Evolutionary conservation across 164 flowering plant species (phyloP).

Genomic region (Malania oleifera): DNA sequence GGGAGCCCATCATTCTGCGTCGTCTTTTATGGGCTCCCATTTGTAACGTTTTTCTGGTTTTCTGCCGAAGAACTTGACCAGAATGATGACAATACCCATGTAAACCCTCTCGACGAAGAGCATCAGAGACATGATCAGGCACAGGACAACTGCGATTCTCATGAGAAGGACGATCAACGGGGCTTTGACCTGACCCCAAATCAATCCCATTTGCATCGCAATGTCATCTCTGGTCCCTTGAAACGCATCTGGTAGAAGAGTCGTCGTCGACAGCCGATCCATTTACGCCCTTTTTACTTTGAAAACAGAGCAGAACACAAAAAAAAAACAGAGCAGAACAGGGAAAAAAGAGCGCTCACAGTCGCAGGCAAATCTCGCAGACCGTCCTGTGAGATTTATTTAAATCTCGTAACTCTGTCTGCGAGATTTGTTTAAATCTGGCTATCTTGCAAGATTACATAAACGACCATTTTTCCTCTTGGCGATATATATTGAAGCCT

Average conservation of each 20-base stretch:
- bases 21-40: constrained; percentile 56
- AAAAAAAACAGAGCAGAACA: constrained; percentile 7
- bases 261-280: constrained; percentile 40
- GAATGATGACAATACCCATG: constrained; percentile 45
- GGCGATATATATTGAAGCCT: no score
- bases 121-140: constrained; percentile 54
- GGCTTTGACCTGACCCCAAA: constrained; percentile 51
- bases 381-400: no score
- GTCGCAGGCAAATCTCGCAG: no score
- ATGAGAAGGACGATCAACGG: constrained; percentile 52
- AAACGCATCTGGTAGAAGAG: constrained; percentile 30
- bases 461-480: no score
- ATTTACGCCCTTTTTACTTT: constrained; percentile 16
- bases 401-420: no score
- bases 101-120: constrained; percentile 57
- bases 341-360: background rate
- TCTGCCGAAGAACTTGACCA: constrained; percentile 42
- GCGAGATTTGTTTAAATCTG: no score
- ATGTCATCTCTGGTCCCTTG: constrained; percentile 31
- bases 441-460: no score
- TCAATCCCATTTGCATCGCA: constrained; percentile 26
- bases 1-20: constrained; percentile 42
- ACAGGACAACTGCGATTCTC: constrained; percentile 32
- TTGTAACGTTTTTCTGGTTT: constrained; percentile 63
- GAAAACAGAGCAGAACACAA: background rate